These are phyloP conservation scores for Solanum sejunctum DNA, from an alignment of 257 asterid species.

Conservation along the genomic window DNA sequence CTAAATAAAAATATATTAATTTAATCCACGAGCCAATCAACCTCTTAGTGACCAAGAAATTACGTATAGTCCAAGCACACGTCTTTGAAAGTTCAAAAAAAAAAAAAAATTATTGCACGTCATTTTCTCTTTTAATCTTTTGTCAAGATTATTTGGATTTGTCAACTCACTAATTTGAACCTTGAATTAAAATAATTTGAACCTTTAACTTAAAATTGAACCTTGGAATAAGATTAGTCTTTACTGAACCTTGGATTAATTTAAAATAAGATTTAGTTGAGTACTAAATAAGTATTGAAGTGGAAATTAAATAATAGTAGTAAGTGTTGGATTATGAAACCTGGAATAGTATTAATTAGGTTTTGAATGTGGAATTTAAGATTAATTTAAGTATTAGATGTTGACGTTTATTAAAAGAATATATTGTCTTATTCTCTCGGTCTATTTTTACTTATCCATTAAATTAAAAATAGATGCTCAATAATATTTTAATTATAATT, in stretches of 20 bases:
- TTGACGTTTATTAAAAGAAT: no score
- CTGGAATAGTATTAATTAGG: neutral
- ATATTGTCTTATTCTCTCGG: no score
- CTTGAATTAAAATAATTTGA: neutral
- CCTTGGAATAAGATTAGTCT: neutral
- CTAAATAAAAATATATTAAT: no score
- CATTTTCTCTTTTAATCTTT: neutral
- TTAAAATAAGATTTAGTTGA: neutral
- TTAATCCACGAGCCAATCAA: no score
- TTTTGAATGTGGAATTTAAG: no score
- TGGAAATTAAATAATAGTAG: neutral
- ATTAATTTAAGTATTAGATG: no score
- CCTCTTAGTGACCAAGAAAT: neutral
- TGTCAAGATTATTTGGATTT: neutral
- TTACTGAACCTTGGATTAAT: neutral
- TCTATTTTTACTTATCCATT: no score
- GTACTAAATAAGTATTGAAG: neutral
- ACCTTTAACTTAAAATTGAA: neutral
- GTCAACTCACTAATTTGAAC: neutral
- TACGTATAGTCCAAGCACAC: neutral
- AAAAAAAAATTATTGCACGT: neutral
- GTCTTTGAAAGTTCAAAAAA: neutral
- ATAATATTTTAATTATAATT: no score
- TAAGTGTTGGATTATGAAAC: neutral
- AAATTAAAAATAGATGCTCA: no score